These are phyloP conservation scores for Dictyophora rubrovolvata DNA, from an alignment of 768 basidiomycete genomes.

Conservation along the genomic window DNA sequence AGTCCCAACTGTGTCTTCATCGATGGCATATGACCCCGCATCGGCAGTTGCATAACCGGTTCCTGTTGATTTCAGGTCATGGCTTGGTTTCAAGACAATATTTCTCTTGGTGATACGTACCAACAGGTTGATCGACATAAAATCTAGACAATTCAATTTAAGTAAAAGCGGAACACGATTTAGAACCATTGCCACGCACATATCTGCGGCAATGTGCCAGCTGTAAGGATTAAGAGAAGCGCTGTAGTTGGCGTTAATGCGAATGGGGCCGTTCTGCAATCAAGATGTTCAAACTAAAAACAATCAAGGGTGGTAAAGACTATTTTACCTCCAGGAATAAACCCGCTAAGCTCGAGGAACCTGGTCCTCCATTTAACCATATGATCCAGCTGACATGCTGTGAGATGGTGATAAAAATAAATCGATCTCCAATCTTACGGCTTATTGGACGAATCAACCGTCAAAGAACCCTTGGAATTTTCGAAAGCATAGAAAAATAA, in stretches of 20 bases:
- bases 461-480: conserved; percentile 25
- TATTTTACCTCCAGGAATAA: conserved; percentile 1
- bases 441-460: conserved; percentile 10
- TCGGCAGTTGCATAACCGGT: conserved; percentile 58
- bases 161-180: not conserved
- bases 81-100: not conserved
- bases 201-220: conserved; percentile 52
- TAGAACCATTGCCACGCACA: not conserved
- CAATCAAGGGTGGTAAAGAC: not conserved
- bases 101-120: not conserved
- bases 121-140: conserved; percentile 7
- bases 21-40: conserved; percentile 42
- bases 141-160: not conserved
- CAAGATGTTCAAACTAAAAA: not conserved
- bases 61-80: conserved; percentile 22
- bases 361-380: conserved; percentile 8
- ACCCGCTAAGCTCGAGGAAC: conserved; percentile 6
- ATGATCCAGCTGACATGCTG: conserved; percentile 4
- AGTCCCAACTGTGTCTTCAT: conserved; percentile 58
- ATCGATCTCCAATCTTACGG: not conserved
- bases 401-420: not conserved
- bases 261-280: conserved; percentile 54
- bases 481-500: conserved; percentile 34
- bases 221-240: conserved; percentile 43
- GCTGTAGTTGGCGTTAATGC: conserved; percentile 41